Conservation (phyloP, 1,284 basidiomycete genomes). For the Austroboletus novae-zelandiae region DNA sequence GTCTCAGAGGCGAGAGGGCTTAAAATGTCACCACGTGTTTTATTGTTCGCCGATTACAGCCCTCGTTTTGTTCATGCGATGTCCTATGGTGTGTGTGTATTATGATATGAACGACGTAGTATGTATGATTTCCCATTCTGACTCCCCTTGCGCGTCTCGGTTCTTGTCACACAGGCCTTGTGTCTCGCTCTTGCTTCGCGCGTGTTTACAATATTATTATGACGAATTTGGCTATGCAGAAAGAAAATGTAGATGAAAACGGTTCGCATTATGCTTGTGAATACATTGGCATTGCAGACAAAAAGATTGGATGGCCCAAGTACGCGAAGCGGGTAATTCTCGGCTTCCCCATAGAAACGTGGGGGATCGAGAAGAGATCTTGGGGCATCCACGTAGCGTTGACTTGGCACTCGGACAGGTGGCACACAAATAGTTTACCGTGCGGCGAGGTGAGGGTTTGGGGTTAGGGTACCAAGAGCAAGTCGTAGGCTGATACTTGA, state of each 20-base stretch:
- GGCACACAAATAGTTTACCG: too few species aligned
- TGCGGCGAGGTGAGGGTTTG: too few species aligned
- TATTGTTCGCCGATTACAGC: background rate
- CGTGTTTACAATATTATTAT: slow-evolving; percentile 1
- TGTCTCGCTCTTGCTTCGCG: slow-evolving; percentile 3
- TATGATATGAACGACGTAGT: slow-evolving; percentile 33
- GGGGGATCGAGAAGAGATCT: too few species aligned
- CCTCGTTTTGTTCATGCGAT: slow-evolving; percentile 11
- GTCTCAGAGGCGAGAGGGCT: slow-evolving; percentile 86
- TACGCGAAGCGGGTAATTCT: background rate
- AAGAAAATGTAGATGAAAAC: slow-evolving; percentile 22
- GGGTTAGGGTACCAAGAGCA: too few species aligned
- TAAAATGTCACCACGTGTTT: slow-evolving; percentile 38
- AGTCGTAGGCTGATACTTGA: too few species aligned
- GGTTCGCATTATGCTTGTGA: slow-evolving; percentile 27
- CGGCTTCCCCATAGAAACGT: too few species aligned
- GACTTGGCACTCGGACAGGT: too few species aligned
- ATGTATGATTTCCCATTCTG: slow-evolving; percentile 26
- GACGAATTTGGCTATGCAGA: slow-evolving; percentile 1
- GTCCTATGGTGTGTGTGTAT: slow-evolving; percentile 12
- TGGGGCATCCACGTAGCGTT: too few species aligned
- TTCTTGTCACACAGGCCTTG: slow-evolving; percentile 7
- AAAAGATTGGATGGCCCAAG: background rate
- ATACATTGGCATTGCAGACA: slow-evolving; percentile 29
- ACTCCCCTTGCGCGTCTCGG: slow-evolving; percentile 1